These are phyloP conservation scores for Pythium diclinum DNA, from an alignment of 352 stramenopile genomes.

Conservation along the genomic window DNA sequence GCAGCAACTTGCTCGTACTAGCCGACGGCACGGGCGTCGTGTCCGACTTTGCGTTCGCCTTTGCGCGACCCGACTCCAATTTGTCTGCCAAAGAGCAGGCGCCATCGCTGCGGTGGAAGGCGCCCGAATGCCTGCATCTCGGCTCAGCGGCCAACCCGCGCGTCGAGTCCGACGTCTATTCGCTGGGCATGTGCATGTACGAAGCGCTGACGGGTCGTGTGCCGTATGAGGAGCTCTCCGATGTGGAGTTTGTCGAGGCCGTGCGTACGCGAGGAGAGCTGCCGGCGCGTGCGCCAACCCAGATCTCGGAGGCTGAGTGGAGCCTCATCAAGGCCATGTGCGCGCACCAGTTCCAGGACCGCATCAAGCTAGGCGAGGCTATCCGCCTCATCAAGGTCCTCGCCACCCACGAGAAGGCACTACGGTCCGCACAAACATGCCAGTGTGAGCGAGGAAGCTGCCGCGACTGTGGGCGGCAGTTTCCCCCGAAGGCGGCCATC, in stretches of 20 bases:
- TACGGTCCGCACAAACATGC: not conserved
- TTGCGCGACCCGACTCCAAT: constrained; percentile 26
- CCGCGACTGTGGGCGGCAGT: not conserved
- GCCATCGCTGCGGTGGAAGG: constrained; percentile 4
- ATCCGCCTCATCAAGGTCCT: constrained; percentile 2
- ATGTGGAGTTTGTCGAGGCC: not conserved
- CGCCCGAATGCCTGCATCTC: constrained; percentile 15
- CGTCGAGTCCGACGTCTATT: constrained; percentile 36
- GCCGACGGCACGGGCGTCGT: constrained; percentile 28
- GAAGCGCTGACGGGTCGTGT: constrained; percentile 16
- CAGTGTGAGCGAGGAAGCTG: constrained; percentile 1
- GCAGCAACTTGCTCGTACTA: constrained; percentile 35
- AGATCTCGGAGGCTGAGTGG: constrained; percentile 4
- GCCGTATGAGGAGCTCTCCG: constrained; percentile 7
- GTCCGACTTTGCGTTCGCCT: constrained; percentile 34
- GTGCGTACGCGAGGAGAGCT: not conserved
- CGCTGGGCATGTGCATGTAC: constrained; percentile 33
- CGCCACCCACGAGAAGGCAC: not conserved
- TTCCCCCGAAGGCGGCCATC: not conserved
- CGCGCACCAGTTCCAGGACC: not conserved
- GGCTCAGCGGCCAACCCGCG: constrained; percentile 11
- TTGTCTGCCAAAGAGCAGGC: constrained; percentile 22
- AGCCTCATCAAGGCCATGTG: constrained; percentile 10
- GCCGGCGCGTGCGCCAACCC: not conserved
- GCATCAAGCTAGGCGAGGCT: not conserved